Evolutionary conservation across 257 asterid genomes (phyloP).

Genomic region (Solanum medicagineum): DNA sequence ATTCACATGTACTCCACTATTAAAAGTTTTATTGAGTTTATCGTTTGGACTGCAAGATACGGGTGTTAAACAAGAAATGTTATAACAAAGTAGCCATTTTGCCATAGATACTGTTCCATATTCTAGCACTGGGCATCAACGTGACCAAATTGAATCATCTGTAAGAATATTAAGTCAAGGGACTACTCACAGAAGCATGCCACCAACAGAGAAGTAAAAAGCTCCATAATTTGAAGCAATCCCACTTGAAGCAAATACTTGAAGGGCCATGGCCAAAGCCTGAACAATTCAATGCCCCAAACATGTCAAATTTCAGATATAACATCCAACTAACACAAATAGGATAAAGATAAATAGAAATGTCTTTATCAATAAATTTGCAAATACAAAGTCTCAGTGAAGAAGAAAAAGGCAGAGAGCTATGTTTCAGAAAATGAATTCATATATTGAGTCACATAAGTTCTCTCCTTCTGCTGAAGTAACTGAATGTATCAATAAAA

Average conservation of each 20-base stretch:
- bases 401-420: not conserved
- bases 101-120: not conserved
- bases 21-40: not conserved
- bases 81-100: not conserved
- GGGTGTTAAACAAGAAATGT: not conserved
- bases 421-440: not conserved
- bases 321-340: not conserved
- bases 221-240: constrained; percentile 27
- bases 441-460: not conserved
- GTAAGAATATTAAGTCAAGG: not conserved
- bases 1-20: not conserved
- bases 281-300: constrained; percentile 10
- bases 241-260: constrained; percentile 57
- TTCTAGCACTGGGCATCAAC: not conserved
- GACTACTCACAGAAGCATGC: constrained; percentile 76
- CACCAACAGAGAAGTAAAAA: constrained; percentile 50
- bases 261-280: constrained; percentile 71
- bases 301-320: not conserved
- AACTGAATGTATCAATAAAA: not conserved
- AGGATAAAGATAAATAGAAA: not conserved
- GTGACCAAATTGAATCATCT: not conserved
- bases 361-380: not conserved
- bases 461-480: not conserved
- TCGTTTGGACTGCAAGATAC: not conserved
- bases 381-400: not conserved